A percentile compares a stretch with the other conserved stretches of the same genome.
These are phyloP conservation scores for Kandelia obovata DNA, from an alignment of 345 rosid species.

Conservation along the genomic window DNA sequence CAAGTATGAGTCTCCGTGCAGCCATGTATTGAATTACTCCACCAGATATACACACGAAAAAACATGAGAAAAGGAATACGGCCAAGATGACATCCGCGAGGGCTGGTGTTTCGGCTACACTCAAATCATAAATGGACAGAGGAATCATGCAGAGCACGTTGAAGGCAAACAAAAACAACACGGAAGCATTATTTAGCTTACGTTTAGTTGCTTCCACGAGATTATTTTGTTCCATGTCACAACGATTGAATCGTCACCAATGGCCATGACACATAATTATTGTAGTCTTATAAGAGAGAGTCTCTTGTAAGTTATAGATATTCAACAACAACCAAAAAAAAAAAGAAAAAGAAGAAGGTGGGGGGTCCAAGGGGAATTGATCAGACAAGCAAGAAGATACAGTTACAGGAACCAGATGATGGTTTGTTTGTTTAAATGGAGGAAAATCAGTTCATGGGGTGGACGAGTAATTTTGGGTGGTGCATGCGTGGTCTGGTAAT, in stretches of 20 bases:
- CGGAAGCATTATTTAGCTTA: background rate
- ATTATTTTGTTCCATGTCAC: slow-evolving; percentile 8
- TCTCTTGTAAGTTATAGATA: too few species aligned
- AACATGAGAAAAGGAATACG: background rate
- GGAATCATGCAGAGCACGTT: background rate
- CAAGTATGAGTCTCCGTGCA: background rate
- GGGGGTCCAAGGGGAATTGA: too few species aligned
- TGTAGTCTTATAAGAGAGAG: too few species aligned
- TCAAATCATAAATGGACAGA: background rate
- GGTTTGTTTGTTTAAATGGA: background rate
- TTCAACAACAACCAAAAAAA: too few species aligned
- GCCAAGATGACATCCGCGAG: background rate
- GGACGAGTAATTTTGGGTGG: too few species aligned
- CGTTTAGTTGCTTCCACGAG: background rate
- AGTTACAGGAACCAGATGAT: too few species aligned
- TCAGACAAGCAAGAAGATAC: too few species aligned
- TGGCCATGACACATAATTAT: too few species aligned
- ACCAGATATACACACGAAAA: background rate
- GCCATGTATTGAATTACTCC: slow-evolving; percentile 5
- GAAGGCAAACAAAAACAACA: background rate
- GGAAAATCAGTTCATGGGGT: background rate
- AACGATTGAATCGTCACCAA: too few species aligned
- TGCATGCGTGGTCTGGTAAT: too few species aligned
- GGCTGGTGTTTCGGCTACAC: background rate
- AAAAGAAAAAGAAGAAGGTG: too few species aligned